These are phyloP conservation scores for Cucumis hystrix DNA, from an alignment of 306 rosid species.

Conservation along the genomic window DNA sequence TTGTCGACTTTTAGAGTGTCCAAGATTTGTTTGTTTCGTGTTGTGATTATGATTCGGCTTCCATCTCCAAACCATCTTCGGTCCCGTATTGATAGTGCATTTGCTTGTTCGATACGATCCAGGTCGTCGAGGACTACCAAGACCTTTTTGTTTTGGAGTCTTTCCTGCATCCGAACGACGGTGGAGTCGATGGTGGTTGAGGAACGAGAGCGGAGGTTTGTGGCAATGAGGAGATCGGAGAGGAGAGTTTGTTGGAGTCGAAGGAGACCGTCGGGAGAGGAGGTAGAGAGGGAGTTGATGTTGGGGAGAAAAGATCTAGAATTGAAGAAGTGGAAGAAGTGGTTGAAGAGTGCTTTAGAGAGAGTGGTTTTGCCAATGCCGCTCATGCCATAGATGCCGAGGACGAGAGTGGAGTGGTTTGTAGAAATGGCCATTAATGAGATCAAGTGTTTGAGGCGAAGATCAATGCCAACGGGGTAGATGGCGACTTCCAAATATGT, in stretches of 20 bases:
- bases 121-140: slow-evolving; percentile 2
- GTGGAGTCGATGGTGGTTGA: neutral
- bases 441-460: neutral
- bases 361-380: slow-evolving; percentile 1
- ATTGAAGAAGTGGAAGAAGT: neutral
- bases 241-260: neutral
- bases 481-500: slow-evolving; percentile 1
- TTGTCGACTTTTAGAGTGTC: neutral
- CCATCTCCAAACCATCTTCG: slow-evolving; percentile 7
- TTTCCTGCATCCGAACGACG: neutral
- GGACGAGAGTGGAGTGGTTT: neutral
- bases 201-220: neutral
- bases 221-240: neutral
- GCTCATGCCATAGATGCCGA: slow-evolving; percentile 11
- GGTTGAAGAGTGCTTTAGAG: slow-evolving; percentile 10
- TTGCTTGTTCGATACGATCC: neutral
- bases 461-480: neutral
- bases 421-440: neutral
- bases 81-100: neutral
- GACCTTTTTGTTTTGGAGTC: neutral
- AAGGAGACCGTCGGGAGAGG: neutral
- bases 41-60: slow-evolving; percentile 6
- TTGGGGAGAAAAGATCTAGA: neutral
- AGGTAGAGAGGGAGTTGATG: neutral
- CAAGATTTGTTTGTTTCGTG: neutral